A percentile compares a stretch with the other conserved stretches of the same genome.
These are phyloP conservation scores for Pleomassaria siparia DNA, from an alignment of 2,329 filamentous ascomycete species.

Conservation along the genomic window DNA sequence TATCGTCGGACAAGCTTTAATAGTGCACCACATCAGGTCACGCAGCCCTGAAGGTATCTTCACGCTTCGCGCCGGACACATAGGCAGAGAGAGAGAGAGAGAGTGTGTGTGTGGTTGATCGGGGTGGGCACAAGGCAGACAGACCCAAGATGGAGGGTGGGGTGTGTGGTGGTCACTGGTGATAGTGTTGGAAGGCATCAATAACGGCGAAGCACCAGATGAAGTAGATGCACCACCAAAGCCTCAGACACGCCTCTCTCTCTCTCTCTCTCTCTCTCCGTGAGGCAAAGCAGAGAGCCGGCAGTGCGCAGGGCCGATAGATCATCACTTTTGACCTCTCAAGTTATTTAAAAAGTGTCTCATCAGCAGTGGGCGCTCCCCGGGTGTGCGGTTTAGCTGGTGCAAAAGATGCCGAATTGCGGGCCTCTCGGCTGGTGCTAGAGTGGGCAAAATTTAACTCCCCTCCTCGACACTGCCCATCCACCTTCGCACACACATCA, in stretches of 20 bases:
- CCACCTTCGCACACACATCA: conserved; percentile 31
- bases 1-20: conserved; percentile 1
- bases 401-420: conserved; percentile 12
- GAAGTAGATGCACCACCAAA: no score
- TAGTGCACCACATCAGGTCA: no score
- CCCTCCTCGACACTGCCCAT: conserved; percentile 25
- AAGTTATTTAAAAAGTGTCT: not conserved
- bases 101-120: not conserved
- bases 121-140: not conserved
- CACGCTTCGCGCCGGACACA: not conserved
- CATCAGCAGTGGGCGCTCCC: conserved; percentile 1
- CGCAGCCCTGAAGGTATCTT: not conserved
- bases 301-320: not conserved
- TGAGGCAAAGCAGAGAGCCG: not conserved
- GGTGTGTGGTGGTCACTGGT: not conserved
- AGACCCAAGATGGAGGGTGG: not conserved
- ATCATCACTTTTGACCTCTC: no score
- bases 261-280: no score
- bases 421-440: conserved; percentile 8
- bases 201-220: no score
- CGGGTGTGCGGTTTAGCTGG: conserved; percentile 7
- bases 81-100: not conserved
- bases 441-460: conserved; percentile 7
- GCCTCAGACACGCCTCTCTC: no score
- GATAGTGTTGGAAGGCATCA: not conserved